A percentile compares a stretch with the other conserved stretches of the same genome.
Conservation (phyloP, 2,329 filamentous ascomycete genomes). For the Thermomyces lanuginosus region DNA sequence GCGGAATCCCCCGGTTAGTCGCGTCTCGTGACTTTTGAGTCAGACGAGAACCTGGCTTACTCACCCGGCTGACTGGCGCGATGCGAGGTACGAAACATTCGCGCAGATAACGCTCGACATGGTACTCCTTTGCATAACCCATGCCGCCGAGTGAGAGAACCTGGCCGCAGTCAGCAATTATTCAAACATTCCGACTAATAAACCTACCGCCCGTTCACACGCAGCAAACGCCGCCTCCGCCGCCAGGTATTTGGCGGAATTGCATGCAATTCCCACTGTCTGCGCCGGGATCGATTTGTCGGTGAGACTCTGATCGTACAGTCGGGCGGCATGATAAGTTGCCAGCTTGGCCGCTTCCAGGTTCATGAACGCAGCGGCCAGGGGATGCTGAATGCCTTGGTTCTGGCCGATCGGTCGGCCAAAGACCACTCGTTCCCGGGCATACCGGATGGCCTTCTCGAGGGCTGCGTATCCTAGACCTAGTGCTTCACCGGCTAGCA, state of each 20-base stretch:
- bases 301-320: constrained; percentile 39
- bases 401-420: constrained; percentile 43
- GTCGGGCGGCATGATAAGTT: constrained; percentile 43
- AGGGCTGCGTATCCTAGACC: constrained; percentile 62
- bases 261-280: constrained; percentile 47
- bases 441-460: constrained; percentile 47
- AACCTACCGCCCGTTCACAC: constrained; percentile 35
- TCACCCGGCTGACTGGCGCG: constrained; percentile 41
- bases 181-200: too few relatives aligned
- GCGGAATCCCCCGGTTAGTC: not conserved
- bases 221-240: constrained; percentile 45
- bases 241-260: constrained; percentile 52
- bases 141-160: constrained; percentile 44
- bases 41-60: too few relatives aligned
- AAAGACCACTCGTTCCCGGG: constrained; percentile 45
- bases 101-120: constrained; percentile 44
- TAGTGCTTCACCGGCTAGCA: constrained; percentile 62
- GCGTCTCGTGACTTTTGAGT: constrained; percentile 21
- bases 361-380: constrained; percentile 44
- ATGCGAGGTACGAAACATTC: constrained; percentile 50
- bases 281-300: constrained; percentile 38
- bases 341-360: constrained; percentile 45
- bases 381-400: constrained; percentile 43
- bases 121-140: constrained; percentile 47
- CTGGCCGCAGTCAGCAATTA: too few relatives aligned